These are phyloP conservation scores for Cutaneotrichosporon mucoides DNA, from an alignment of 1,284 basidiomycete genomes.

Conservation along the genomic window DNA sequence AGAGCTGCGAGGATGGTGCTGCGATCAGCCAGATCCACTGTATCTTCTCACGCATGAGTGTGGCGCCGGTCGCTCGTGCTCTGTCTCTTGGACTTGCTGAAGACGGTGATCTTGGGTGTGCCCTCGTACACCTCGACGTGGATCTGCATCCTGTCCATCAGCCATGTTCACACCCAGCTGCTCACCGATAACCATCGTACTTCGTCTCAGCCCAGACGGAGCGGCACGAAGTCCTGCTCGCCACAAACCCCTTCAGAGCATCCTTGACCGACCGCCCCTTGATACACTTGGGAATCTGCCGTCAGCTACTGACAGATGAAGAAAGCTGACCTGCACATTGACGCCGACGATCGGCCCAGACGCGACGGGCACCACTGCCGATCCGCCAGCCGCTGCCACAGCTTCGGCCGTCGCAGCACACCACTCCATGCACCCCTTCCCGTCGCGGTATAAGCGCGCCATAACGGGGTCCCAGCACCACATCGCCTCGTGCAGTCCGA, in stretches of 20 bases:
- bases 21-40: too few relatives aligned
- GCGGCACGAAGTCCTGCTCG: constrained; percentile 9
- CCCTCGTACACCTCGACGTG: constrained; percentile 58
- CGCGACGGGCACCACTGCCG: background rate
- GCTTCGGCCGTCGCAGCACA: constrained; percentile 57
- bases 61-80: constrained; percentile 68
- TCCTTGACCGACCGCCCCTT: constrained; percentile 63
- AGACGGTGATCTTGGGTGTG: constrained; percentile 61
- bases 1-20: constrained; percentile 61
- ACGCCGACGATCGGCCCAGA: constrained; percentile 53
- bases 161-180: background rate
- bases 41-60: constrained; percentile 53
- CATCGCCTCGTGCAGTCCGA: constrained; percentile 65
- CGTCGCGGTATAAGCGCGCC: constrained; percentile 56
- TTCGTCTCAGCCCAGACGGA: constrained; percentile 78
- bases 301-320: background rate
- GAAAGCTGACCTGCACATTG: constrained; percentile 55
- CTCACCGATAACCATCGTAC: constrained; percentile 77
- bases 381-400: constrained; percentile 12
- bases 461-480: constrained; percentile 65
- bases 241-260: constrained; percentile 55
- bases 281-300: constrained; percentile 71
- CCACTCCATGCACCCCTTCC: constrained; percentile 57
- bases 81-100: constrained; percentile 76
- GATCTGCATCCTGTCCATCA: constrained; percentile 60